These are phyloP conservation scores for Leccinum boreale DNA, from an alignment of 768 basidiomycete genomes.

Conservation along the genomic window DNA sequence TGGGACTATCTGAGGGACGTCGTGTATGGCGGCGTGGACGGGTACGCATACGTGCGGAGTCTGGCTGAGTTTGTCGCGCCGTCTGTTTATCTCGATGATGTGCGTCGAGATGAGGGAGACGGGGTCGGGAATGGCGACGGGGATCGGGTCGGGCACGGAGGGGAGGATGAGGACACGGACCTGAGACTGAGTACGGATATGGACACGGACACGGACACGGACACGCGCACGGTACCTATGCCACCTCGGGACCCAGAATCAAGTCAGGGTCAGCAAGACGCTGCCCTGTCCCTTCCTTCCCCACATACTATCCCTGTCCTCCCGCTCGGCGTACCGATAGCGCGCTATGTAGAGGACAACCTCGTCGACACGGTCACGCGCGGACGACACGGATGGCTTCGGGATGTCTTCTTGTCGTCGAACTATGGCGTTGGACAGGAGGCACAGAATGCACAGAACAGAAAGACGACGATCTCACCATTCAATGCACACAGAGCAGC, in stretches of 20 bases:
- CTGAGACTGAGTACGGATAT: not conserved
- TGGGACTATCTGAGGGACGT: slow-evolving; percentile 68
- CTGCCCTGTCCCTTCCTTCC: not conserved
- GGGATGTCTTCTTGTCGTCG: slow-evolving; percentile 19
- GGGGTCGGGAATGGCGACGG: no score
- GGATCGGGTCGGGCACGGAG: not conserved
- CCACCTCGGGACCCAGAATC: not conserved
- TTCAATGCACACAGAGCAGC: slow-evolving; percentile 9
- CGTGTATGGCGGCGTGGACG: slow-evolving; percentile 80
- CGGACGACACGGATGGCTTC: slow-evolving; percentile 38
- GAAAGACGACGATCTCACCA: not conserved
- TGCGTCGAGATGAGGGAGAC: not conserved
- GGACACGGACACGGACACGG: no score
- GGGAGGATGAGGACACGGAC: not conserved
- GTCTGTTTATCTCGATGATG: slow-evolving; percentile 13
- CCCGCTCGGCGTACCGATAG: slow-evolving; percentile 34
- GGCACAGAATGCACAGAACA: not conserved
- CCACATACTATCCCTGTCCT: not conserved
- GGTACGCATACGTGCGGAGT: slow-evolving; percentile 72
- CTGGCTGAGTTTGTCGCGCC: slow-evolving; percentile 64
- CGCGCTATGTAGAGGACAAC: slow-evolving; percentile 39
- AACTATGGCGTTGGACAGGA: not conserved
- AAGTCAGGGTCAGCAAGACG: not conserved
- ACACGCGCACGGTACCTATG: not conserved
- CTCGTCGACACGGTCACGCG: slow-evolving; percentile 40